Base-by-base conservation (phyloP, 2,329 filamentous ascomycete species). In the Colletotrichum neosansevieriae region DNA sequence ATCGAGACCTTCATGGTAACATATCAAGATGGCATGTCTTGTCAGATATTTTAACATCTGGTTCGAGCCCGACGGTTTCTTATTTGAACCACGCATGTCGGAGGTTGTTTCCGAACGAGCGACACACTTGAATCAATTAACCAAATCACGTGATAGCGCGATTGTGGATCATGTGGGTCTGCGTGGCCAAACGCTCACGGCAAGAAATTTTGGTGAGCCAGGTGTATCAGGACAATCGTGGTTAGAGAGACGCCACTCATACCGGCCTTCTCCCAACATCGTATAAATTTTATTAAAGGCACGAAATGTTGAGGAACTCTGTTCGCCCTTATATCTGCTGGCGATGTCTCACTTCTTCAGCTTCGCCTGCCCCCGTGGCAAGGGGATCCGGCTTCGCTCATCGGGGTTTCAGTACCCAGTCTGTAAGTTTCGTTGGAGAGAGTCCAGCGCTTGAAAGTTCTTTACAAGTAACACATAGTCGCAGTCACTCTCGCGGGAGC, bases 281-380 rank as follows among this genome's bases (percentile, higher is more conserved):
- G n/a, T n/a, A 24, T 45, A 9, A 11, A 2, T n/a, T 11, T 9
- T 21, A 17, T 21, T 6, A 38, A 12, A 12, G 36, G 12, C 38
- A 38, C 66, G 71, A 61, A 29, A 82, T 79, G 76, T 70, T 81
- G 60, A 74, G 73, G 58, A 72, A 70, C 29, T 71, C 77, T 49
- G 71, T 71, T 54, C 72, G 70, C 24, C 74, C 74, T n/a, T 78
- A 76, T 61, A 70, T 79, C 32, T 80, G 79, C 65, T 75, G 76
- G 74, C 75, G 72, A 63, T 82, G 77, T 61, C 63, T 79, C 38
- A 61, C 71, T 3, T 72, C 47, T n/a, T 60, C 38, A n/a, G 13
- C 54, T 4, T 15, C 63, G 7, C 15, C 50, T 19, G 4, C 47
- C 29, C 10, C 40, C n/a, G 54, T 32, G 29, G 34, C 42, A 9